Evolutionary conservation across 2,329 filamentous ascomycete species (phyloP).

Genomic region (Venturia carpophila): DNA sequence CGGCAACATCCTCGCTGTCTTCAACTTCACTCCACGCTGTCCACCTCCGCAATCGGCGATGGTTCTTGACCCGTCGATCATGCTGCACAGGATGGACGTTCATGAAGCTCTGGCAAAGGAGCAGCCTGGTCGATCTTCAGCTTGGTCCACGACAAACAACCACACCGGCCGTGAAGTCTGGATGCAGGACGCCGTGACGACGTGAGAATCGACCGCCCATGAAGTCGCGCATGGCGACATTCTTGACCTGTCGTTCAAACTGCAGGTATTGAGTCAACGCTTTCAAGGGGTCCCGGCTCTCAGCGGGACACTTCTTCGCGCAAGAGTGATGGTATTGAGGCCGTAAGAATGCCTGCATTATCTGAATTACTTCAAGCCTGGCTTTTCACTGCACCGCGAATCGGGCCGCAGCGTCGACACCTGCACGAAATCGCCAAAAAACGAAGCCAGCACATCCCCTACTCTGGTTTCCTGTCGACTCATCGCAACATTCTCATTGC

Average conservation of each 20-base stretch:
- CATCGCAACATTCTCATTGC: background rate
- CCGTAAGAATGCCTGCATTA: background rate
- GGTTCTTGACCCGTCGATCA: background rate
- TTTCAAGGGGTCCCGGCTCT: no score
- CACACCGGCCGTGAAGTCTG: background rate
- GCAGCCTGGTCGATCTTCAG: background rate
- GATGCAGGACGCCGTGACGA: background rate
- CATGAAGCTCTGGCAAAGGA: background rate
- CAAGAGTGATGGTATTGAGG: no score
- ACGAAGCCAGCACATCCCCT: background rate
- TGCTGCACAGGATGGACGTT: background rate
- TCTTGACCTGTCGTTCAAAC: background rate
- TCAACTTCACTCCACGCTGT: background rate
- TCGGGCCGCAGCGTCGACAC: background rate
- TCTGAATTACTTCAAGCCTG: background rate
- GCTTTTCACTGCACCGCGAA: background rate
- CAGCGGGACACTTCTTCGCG: no score
- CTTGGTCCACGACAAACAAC: background rate
- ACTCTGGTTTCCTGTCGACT: background rate
- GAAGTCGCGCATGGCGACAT: background rate
- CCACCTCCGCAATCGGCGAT: constrained; percentile 1
- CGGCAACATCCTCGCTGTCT: background rate
- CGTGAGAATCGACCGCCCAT: background rate
- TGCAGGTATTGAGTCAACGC: background rate
- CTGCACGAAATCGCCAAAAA: background rate